Evolutionary conservation across 169 alveolate species (phyloP).

Genomic region (Fabrea salina): DNA sequence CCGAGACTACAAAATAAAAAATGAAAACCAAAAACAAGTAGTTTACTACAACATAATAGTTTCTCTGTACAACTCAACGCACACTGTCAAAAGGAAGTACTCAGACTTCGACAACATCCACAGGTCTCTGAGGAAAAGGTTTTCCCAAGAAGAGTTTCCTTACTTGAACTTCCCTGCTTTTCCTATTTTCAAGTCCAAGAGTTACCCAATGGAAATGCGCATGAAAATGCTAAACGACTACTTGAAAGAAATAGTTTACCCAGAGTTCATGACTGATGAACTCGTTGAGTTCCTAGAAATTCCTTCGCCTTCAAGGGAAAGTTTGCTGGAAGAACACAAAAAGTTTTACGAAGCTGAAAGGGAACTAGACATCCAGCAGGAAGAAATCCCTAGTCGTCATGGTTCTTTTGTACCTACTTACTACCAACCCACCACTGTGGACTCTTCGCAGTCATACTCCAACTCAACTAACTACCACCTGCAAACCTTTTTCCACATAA

Average conservation of each 20-base stretch:
- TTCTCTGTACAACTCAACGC: neutral
- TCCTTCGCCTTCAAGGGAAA: neutral
- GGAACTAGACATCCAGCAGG: neutral
- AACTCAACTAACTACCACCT: neutral
- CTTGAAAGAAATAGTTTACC: neutral
- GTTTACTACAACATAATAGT: conserved; percentile 1
- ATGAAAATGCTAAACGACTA: neutral
- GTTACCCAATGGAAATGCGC: neutral
- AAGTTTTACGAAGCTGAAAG: conserved; percentile 12
- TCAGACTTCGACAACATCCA: neutral
- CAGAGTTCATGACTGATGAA: conserved; percentile 6
- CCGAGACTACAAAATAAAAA: neutral
- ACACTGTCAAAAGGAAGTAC: conserved; percentile 5
- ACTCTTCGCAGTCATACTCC: neutral
- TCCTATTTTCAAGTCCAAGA: neutral
- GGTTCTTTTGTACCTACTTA: neutral
- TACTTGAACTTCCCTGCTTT: conserved; percentile 17
- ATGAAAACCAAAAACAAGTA: neutral
- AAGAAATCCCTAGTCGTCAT: neutral
- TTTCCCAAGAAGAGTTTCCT: conserved; percentile 5
- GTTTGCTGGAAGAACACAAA: neutral
- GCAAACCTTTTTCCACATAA: neutral
- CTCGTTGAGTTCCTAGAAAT: conserved; percentile 24
- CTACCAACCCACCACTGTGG: neutral
- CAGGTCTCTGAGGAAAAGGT: neutral